These are phyloP conservation scores for Pholiota microspora DNA, from an alignment of 768 basidiomycete genomes.

Conservation along the genomic window DNA sequence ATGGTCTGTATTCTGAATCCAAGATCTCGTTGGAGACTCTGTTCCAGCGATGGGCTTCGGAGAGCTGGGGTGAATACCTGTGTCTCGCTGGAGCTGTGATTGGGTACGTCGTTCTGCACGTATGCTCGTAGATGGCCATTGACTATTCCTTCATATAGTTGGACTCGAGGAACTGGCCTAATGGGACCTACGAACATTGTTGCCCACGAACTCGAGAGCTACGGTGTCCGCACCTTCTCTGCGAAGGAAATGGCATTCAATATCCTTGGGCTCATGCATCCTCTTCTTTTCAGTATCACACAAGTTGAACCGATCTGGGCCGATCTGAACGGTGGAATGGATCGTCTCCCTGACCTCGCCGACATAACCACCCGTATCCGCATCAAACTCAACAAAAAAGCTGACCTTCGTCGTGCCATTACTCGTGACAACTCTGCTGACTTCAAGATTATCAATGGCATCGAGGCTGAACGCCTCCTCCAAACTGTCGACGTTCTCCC, in stretches of 20 bases:
- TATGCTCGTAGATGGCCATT: slow-evolving; percentile 5
- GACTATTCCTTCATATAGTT: slow-evolving; percentile 42
- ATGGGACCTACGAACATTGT: slow-evolving; percentile 96
- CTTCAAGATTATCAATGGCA: slow-evolving; percentile 87
- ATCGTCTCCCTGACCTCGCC: slow-evolving; percentile 91
- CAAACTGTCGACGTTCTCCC: slow-evolving; percentile 92
- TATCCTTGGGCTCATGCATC: slow-evolving; percentile 98
- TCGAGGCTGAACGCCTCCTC: slow-evolving; percentile 88
- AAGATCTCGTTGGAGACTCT: slow-evolving; percentile 98
- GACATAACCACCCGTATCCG: slow-evolving; percentile 91
- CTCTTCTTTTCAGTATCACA: slow-evolving; percentile 97
- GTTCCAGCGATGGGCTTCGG: slow-evolving; percentile 97
- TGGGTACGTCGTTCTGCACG: slow-evolving; percentile 59
- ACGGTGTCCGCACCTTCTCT: slow-evolving; percentile 96
- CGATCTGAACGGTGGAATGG: slow-evolving; percentile 98
- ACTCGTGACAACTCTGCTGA: slow-evolving; percentile 94
- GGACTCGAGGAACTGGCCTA: slow-evolving; percentile 97
- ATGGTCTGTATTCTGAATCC: slow-evolving; percentile 96
- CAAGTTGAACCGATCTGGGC: slow-evolving; percentile 99
- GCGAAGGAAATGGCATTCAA: slow-evolving; percentile 99
- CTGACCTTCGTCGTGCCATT: slow-evolving; percentile 90
- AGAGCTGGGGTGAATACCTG: slow-evolving; percentile 99
- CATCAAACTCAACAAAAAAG: slow-evolving; percentile 74
- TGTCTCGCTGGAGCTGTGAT: slow-evolving; percentile 98
- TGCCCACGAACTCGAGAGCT: slow-evolving; percentile 88